phyloP scores from a whole-genome alignment of 1,284 basidiomycete species.

The Ganoderma leucocontextum region DNA sequence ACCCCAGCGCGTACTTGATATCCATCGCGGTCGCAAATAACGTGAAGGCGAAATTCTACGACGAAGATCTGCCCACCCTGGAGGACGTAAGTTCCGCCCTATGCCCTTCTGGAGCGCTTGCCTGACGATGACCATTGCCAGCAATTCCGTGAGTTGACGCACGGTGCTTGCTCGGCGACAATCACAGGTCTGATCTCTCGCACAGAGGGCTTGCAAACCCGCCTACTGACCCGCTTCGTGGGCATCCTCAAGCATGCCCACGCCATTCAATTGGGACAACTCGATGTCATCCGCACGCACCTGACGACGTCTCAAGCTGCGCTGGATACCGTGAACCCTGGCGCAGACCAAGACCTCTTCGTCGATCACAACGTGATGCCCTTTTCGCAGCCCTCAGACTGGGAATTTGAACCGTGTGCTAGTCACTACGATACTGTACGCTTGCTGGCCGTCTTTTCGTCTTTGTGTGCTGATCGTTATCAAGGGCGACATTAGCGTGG shows the following conservation, averaged over 20 bases:
- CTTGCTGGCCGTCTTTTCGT: neutral
- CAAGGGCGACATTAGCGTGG: constrained; percentile 69
- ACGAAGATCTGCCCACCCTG: constrained; percentile 68
- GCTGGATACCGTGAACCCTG: constrained; percentile 59
- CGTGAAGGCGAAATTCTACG: constrained; percentile 74
- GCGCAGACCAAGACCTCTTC: constrained; percentile 73
- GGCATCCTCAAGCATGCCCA: constrained; percentile 66
- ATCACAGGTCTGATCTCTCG: constrained; percentile 12
- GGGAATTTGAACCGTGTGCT: constrained; percentile 78
- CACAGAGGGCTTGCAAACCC: constrained; percentile 70
- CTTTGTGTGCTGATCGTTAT: constrained; percentile 10
- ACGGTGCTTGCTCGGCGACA: constrained; percentile 7
- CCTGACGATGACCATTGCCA: constrained; percentile 39
- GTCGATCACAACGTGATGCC: constrained; percentile 73
- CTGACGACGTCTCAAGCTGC: constrained; percentile 54
- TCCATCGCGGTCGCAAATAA: constrained; percentile 73
- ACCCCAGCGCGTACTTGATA: constrained; percentile 71
- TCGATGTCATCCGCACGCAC: constrained; percentile 63
- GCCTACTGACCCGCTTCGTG: constrained; percentile 62
- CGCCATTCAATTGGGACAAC: constrained; percentile 60
- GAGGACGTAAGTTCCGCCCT: constrained; percentile 67
- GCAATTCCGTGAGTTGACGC: constrained; percentile 68
- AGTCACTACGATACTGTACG: constrained; percentile 78
- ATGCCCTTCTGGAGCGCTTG: constrained; percentile 13
- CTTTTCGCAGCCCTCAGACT: constrained; percentile 70